Evolutionary conservation across 306 rosid genomes (phyloP), one percentile per base, ranked within the genome.

Genomic region (Vicia faba): DNA sequence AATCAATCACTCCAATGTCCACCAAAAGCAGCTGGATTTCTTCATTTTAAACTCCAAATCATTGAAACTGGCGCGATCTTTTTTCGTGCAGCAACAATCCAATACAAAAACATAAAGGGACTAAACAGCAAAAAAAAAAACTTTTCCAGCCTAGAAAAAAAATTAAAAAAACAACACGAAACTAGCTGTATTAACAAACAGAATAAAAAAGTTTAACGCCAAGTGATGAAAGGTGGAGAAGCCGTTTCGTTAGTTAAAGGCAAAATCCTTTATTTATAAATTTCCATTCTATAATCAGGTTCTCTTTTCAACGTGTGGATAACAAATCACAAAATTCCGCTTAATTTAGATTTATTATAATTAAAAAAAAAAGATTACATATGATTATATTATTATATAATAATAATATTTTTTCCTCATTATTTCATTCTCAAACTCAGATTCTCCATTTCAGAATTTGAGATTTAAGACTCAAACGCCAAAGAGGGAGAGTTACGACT

Each of bases 401-500:
- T 49, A 19, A 8, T 49, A 18, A 18, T 49, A n/a, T 8, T 15
- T 49, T 11, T 16, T 51, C 48, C 5, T 20, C 23, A 39, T 19
- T n/a, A 15, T 51, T 51, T 51, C 43, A 3, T 39, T 40, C 67
- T 39, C 15, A 18, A 60, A 43, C 36, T 16, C 43, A 16, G 8
- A 11, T 64, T 29, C 28, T 29, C 28, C 8, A 15, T 8, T 46
- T 48, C 58, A 31, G 7, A 46, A 10, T 11, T 8, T 6, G 51
- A 62, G 51, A 61, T 16, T 28, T 4, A 18, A 48, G 58, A 46
- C 31, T 65, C 70, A 9, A 10, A 18, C 19, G 35, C 15, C 3
- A 61, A 48, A 48, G 70, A 46, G 59, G 59, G 70, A 66, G 70
- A 26, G 19, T 55, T 28, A 26, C 6, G 19, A 26, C 38, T 25